Base-by-base conservation (phyloP, 2,329 filamentous ascomycete genomes). In the Lachnellula arida region DNA sequence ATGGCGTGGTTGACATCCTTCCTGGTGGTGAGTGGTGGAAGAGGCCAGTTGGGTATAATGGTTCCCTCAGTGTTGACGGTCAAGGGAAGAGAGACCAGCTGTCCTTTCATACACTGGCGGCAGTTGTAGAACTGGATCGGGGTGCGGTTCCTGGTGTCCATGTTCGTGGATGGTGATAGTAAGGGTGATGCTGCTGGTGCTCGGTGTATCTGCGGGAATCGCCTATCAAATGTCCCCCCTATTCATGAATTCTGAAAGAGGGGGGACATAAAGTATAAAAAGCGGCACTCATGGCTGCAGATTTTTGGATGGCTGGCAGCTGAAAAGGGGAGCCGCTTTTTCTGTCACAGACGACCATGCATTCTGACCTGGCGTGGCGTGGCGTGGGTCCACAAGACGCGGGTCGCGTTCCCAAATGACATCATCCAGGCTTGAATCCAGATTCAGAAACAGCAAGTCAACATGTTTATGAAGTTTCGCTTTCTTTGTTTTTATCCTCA, bases 1-100 rank as follows among this genome's bases (percentile, higher is more conserved):
- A 82, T 78, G 47, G 68, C 72, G 42, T 75, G 75, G 40, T 76
- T 70, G 11, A 81, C 65, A 62, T 82, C 78, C 39, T 67, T 50
- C 25, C 43, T 52, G 15, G 53, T 28, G 6, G 60, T 63, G 19
- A 63, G 46, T 43, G 51, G 58, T 6, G 56, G 57, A 25, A 63
- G 54, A n/a, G 60, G 60, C 25, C 56, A 49, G 49, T 65, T 65
- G n/a, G 61, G 53, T 14, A 67, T 64, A 42, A 68, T 67, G 19
- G 63, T 22, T 5, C 66, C 66, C 12, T 55, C 46, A 2, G 55
- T 51, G 47, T 53, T 34, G 48, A 67, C 57, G 4, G 64, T 66
- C 32, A 67, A 58, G 11, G 62, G 57, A 35, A 51, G 15, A 1
- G 58, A 46, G 25, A 65, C 19, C 4, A 67, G 49, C 17, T 35